Evolutionary conservation across 2,329 filamentous ascomycete genomes (phyloP).

Genomic region (Pleurostoma richardsiae): DNA sequence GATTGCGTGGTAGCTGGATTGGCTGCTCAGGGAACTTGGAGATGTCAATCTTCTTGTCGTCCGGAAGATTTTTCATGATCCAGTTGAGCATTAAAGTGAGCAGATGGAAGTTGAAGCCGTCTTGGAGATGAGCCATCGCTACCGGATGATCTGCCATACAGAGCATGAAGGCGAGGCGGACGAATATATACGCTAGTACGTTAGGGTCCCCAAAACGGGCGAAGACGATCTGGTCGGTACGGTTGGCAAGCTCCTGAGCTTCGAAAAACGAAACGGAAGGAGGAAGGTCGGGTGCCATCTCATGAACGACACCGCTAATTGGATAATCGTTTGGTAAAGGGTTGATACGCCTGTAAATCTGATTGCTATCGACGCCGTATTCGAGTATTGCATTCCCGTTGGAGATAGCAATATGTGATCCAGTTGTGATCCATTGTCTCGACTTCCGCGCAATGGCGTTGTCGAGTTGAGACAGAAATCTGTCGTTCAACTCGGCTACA

Average conservation of each 20-base stretch:
- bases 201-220: conserved; percentile 50
- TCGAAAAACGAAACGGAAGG: conserved; percentile 21
- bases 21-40: conserved; percentile 42
- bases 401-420: conserved; percentile 53
- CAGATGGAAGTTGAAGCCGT: conserved; percentile 29
- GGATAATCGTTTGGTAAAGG: conserved; percentile 1
- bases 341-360: conserved; percentile 33
- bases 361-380: conserved; percentile 39
- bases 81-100: conserved; percentile 33
- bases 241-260: conserved; percentile 33
- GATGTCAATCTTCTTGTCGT: conserved; percentile 29
- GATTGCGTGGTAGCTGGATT: no score
- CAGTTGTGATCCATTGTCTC: conserved; percentile 46
- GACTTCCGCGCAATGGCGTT: conserved; percentile 47
- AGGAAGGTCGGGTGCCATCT: not conserved
- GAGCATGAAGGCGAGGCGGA: conserved; percentile 53
- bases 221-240: conserved; percentile 42
- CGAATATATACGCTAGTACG: conserved; percentile 58
- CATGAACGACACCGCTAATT: conserved; percentile 1
- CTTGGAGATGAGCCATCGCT: conserved; percentile 38
- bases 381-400: conserved; percentile 52
- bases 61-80: conserved; percentile 13
- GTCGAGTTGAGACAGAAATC: conserved; percentile 49
- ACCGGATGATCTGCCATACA: conserved; percentile 33
- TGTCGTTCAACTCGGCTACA: conserved; percentile 11